These are phyloP conservation scores for Phytopythium aichiense DNA, from an alignment of 352 stramenopile species.

Conservation along the genomic window DNA sequence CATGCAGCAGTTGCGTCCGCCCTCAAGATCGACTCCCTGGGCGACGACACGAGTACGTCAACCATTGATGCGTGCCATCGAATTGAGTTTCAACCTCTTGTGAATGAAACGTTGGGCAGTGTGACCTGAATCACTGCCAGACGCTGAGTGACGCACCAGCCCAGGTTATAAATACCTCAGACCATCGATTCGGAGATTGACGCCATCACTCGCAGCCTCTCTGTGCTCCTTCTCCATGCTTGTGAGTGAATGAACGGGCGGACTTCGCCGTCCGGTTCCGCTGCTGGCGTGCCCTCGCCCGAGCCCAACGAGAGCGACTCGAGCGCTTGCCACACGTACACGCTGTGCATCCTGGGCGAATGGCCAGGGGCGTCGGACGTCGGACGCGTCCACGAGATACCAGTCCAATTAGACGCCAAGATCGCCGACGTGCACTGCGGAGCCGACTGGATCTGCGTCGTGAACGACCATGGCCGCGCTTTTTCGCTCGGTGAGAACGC, in stretches of 20 bases:
- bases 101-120: no score
- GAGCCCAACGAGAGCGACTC: neutral
- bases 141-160: no score
- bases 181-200: no score
- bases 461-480: conserved; percentile 38
- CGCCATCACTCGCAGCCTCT: neutral
- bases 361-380: conserved; percentile 17
- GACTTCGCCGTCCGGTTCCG: neutral
- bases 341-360: conserved; percentile 47
- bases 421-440: conserved; percentile 45
- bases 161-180: no score
- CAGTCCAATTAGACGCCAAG: conserved; percentile 32
- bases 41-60: neutral
- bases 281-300: neutral
- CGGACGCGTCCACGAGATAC: conserved; percentile 31
- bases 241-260: conserved; percentile 2
- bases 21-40: neutral
- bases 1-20: neutral
- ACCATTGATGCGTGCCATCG: neutral
- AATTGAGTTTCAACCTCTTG: no score
- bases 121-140: no score
- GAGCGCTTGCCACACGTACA: conserved; percentile 32
- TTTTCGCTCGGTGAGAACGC: conserved; percentile 55
- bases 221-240: neutral
- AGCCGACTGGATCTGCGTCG: conserved; percentile 42